Conservation (phyloP, 139 green algal species). For the Klebsormidium nitens region DNA sequence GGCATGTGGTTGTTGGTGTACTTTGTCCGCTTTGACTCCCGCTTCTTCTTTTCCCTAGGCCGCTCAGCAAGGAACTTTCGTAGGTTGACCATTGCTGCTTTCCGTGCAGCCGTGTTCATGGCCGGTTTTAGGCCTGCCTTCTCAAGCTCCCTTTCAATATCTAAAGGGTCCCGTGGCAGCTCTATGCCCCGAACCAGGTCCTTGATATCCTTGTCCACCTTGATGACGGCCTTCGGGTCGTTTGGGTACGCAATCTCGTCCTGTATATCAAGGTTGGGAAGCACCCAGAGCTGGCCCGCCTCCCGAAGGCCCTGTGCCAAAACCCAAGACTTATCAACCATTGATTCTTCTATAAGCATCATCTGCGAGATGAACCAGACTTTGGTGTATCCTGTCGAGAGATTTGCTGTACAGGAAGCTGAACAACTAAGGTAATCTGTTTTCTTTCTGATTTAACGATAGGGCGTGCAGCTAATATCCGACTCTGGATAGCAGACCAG, state of each 20-base stretch:
- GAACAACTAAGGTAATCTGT: too few relatives aligned
- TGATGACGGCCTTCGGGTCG: constrained; percentile 27
- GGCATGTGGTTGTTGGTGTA: constrained; percentile 37
- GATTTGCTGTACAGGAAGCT: too few relatives aligned
- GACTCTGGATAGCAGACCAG: too few relatives aligned
- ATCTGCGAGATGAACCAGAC: too few relatives aligned
- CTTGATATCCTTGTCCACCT: constrained; percentile 31
- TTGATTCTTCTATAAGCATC: too few relatives aligned
- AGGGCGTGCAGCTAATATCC: too few relatives aligned
- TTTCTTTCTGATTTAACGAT: too few relatives aligned
- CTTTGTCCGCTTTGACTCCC: constrained; percentile 31
- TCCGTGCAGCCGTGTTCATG: background rate
- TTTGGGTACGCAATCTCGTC: constrained; percentile 34
- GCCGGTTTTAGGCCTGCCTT: constrained; percentile 9
- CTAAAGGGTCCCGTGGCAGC: constrained; percentile 10
- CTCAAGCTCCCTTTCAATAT: constrained; percentile 25
- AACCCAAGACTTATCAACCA: background rate
- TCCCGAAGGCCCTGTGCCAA: constrained; percentile 13
- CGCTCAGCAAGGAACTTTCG: too few relatives aligned
- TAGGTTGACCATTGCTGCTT: constrained; percentile 6
- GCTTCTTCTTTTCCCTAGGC: constrained; percentile 18
- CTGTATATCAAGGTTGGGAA: constrained; percentile 24
- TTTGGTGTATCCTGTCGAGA: too few relatives aligned
- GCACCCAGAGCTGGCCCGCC: constrained; percentile 26
- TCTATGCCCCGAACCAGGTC: constrained; percentile 17